A percentile compares a stretch with the other conserved stretches of the same genome.
phyloP scores from a whole-genome alignment of 805 yeast species.

The Lipomyces kockii region DNA sequence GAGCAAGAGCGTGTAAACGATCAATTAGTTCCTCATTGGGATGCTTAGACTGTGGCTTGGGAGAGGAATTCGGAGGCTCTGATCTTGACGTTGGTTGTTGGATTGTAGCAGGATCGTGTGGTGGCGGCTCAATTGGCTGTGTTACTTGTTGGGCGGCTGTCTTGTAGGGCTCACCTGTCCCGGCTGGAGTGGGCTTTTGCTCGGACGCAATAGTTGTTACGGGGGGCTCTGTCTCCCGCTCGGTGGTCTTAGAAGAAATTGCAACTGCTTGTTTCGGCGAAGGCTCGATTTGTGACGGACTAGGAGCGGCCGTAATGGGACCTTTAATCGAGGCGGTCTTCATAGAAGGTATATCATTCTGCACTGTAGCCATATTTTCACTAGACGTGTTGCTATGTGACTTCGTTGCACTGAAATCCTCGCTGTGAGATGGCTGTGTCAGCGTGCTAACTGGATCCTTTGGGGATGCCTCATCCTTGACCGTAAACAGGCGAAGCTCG shows the following conservation, averaged over 20 bases:
- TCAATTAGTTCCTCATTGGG: slow-evolving; percentile 62
- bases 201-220: background rate
- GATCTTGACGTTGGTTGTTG: background rate
- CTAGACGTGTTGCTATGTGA: slow-evolving; percentile 4
- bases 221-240: background rate
- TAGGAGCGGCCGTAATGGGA: background rate
- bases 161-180: background rate
- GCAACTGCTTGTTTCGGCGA: background rate
- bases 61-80: background rate
- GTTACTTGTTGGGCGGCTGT: background rate
- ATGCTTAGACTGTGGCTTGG: slow-evolving; percentile 10
- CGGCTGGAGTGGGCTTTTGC: background rate
- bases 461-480: slow-evolving; percentile 64
- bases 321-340: background rate
- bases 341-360: background rate
- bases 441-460: background rate
- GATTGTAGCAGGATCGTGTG: background rate
- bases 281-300: background rate
- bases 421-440: slow-evolving; percentile 13
- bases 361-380: background rate
- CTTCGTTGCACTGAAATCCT: slow-evolving; percentile 22
- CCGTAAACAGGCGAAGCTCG: slow-evolving; percentile 76
- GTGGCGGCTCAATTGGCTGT: background rate
- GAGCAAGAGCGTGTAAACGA: slow-evolving; percentile 81
- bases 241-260: background rate